These are phyloP conservation scores for Pseudopyrenochaeta lycopersici DNA, from an alignment of 2,329 filamentous ascomycete species.

Conservation along the genomic window DNA sequence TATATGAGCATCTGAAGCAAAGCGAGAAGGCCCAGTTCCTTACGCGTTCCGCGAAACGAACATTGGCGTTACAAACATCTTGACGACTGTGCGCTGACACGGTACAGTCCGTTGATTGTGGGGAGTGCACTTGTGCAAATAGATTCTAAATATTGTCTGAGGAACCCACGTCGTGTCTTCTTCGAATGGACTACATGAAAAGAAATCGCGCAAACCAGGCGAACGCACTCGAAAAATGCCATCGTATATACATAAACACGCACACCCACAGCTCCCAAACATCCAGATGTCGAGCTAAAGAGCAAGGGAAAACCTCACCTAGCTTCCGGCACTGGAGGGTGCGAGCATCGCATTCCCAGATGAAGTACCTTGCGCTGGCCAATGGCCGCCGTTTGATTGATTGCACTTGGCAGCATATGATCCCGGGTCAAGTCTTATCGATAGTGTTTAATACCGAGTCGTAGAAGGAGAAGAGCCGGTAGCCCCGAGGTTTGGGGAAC, in stretches of 20 bases:
- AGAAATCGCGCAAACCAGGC: slow-evolving; percentile 4
- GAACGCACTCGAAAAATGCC: not conserved
- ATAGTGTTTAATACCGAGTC: slow-evolving; percentile 36
- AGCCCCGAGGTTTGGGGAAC: slow-evolving; percentile 8
- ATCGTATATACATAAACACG: slow-evolving; percentile 20
- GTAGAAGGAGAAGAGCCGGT: slow-evolving; percentile 32
- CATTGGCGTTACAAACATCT: slow-evolving; percentile 28
- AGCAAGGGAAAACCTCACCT: slow-evolving; percentile 18
- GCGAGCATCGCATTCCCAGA: slow-evolving; percentile 27
- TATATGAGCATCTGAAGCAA: slow-evolving; percentile 11
- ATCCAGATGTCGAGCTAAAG: slow-evolving; percentile 2
- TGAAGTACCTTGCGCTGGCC: slow-evolving; percentile 21
- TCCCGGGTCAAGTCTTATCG: slow-evolving; percentile 26
- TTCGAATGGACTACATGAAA: slow-evolving; percentile 2
- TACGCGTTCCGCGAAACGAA: slow-evolving; percentile 23
- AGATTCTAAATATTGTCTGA: not conserved
- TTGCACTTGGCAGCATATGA: slow-evolving; percentile 28
- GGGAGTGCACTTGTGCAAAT: not conserved
- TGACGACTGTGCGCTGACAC: slow-evolving; percentile 1
- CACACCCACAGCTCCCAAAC: not conserved
- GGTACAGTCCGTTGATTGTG: not conserved
- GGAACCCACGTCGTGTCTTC: not conserved
- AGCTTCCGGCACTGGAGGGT: slow-evolving; percentile 20
- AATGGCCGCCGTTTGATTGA: slow-evolving; percentile 20
- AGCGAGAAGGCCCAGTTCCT: slow-evolving; percentile 6